phyloP scores from a whole-genome alignment of 2,329 filamentous ascomycete species.

The Tolypocladium album region DNA sequence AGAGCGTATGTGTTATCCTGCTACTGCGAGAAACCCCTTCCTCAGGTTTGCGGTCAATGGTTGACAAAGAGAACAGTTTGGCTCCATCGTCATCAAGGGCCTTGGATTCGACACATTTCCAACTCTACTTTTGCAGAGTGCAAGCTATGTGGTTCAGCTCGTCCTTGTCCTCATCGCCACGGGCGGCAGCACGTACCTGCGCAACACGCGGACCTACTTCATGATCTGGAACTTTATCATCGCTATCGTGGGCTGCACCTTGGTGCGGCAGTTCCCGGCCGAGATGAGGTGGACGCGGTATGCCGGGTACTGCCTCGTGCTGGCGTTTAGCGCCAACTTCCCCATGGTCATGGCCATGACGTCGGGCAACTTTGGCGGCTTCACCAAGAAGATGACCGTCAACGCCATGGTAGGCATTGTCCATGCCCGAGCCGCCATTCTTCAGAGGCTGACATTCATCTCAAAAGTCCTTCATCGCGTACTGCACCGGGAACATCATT shows the following conservation, averaged over 20 bases:
- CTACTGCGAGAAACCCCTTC: too few relatives aligned
- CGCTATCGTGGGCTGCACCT: conserved; percentile 9
- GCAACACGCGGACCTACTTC: conserved; percentile 14
- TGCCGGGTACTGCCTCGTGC: conserved; percentile 35
- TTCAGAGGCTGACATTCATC: neutral
- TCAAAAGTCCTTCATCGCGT: conserved; percentile 39
- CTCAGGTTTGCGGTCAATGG: neutral
- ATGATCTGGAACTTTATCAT: conserved; percentile 12
- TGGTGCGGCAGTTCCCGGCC: conserved; percentile 11
- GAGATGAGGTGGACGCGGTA: conserved; percentile 13
- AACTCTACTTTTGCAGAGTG: conserved; percentile 11
- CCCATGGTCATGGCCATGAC: conserved; percentile 43
- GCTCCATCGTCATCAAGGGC: conserved; percentile 13
- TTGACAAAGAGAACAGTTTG: conserved; percentile 9
- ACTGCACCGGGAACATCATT: conserved; percentile 50
- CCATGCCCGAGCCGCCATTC: neutral
- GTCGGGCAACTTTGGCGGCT: conserved; percentile 47
- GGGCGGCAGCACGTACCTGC: conserved; percentile 10
- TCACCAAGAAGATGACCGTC: conserved; percentile 51
- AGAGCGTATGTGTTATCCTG: conserved; percentile 8
- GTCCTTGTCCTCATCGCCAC: conserved; percentile 12
- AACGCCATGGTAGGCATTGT: conserved; percentile 34
- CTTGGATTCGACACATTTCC: conserved; percentile 14
- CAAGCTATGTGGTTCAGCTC: conserved; percentile 10
- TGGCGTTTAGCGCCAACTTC: conserved; percentile 33